Percentiles rank a stretch among this genome's conserved stretches.
phyloP scores from a whole-genome alignment of 805 yeast genomes.

The Pichia cephalocereana region DNA sequence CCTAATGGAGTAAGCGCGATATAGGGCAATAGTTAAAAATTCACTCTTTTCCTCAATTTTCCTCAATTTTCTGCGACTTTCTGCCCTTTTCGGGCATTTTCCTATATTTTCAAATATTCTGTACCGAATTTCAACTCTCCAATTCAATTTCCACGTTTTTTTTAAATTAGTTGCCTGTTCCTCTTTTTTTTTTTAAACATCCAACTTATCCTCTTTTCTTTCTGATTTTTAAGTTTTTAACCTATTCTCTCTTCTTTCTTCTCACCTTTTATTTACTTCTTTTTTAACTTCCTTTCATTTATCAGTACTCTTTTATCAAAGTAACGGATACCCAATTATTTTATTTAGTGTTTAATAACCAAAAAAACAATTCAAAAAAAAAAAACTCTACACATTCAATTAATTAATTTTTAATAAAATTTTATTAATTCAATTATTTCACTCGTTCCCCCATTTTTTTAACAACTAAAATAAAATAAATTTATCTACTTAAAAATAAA shows the following conservation, averaged over 20 bases:
- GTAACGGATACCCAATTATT: constrained; percentile 2
- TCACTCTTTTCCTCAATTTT: too few relatives aligned
- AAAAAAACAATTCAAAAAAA: too few relatives aligned
- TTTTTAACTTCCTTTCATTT: neutral
- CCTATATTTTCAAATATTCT: neutral
- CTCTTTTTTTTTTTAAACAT: neutral
- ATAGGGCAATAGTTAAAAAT: too few relatives aligned
- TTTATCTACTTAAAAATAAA: too few relatives aligned
- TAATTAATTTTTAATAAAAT: too few relatives aligned
- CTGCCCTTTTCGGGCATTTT: neutral
- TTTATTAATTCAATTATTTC: neutral
- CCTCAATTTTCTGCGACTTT: too few relatives aligned
- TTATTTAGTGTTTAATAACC: neutral
- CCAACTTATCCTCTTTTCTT: neutral
- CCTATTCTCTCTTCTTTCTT: neutral
- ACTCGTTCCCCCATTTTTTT: neutral
- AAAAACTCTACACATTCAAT: too few relatives aligned
- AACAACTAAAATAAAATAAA: too few relatives aligned
- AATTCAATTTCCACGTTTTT: neutral
- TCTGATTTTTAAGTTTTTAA: neutral
- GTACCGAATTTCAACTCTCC: neutral
- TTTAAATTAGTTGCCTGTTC: neutral
- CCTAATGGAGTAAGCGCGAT: neutral
- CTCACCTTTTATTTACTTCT: neutral
- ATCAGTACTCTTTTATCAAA: constrained; percentile 1